These are phyloP conservation scores for Lipomyces chichibuensis DNA, from an alignment of 805 yeast genomes.

Conservation along the genomic window DNA sequence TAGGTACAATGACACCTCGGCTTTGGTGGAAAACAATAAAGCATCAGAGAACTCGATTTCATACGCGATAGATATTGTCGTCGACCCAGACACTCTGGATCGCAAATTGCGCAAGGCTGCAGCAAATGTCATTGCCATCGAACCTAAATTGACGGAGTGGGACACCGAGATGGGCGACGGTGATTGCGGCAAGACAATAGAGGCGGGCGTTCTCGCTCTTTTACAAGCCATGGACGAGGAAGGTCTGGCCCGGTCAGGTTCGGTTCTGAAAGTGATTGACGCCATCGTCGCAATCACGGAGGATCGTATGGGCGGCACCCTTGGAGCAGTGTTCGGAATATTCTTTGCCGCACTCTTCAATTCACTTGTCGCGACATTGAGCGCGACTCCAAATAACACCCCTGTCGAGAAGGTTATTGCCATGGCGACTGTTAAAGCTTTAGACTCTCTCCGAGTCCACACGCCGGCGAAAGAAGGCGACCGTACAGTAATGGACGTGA, in stretches of 20 bases:
- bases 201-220: constrained; percentile 75
- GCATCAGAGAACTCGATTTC: background rate
- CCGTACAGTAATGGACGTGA: constrained; percentile 83
- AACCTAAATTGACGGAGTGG: constrained; percentile 79
- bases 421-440: constrained; percentile 52
- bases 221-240: constrained; percentile 52
- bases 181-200: constrained; percentile 90
- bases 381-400: background rate
- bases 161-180: constrained; percentile 95
- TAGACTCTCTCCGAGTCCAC: constrained; percentile 75
- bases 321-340: constrained; percentile 90
- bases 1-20: background rate
- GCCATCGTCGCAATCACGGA: constrained; percentile 72
- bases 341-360: constrained; percentile 71
- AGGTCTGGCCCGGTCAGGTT: constrained; percentile 57
- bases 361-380: constrained; percentile 16
- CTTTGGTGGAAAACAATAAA: background rate
- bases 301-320: constrained; percentile 89
- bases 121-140: constrained; percentile 57
- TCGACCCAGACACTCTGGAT: constrained; percentile 17
- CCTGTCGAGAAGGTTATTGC: background rate
- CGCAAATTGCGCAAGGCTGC: constrained; percentile 54
- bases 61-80: constrained; percentile 9
- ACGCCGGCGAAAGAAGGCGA: constrained; percentile 89
- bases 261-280: constrained; percentile 49